Evolutionary conservation across 2,329 filamentous ascomycete genomes (phyloP).

Genomic region (Dactylellina haptotyla): DNA sequence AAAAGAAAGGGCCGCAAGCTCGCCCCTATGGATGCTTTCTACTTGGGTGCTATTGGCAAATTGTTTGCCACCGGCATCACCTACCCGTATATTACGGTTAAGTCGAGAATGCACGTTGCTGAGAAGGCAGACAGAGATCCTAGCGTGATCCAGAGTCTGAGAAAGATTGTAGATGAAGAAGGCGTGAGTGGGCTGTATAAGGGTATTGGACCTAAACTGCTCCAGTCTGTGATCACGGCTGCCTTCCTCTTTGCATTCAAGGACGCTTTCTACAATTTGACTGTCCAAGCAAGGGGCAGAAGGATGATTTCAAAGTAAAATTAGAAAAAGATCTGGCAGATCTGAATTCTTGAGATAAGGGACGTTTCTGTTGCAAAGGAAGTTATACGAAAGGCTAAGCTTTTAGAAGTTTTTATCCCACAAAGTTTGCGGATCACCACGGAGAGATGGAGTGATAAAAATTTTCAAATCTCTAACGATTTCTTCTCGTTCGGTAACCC

Average conservation of each 20-base stretch:
- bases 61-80: constrained; percentile 92
- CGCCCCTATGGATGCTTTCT: constrained; percentile 86
- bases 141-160: constrained; percentile 80
- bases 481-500: neutral
- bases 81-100: constrained; percentile 98
- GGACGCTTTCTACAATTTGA: constrained; percentile 83
- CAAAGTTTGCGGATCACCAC: neutral
- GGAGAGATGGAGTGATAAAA: too few relatives aligned
- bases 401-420: neutral
- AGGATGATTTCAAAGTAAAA: constrained; percentile 40
- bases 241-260: constrained; percentile 98
- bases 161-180: constrained; percentile 83
- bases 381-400: neutral
- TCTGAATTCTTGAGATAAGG: neutral
- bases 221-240: constrained; percentile 94
- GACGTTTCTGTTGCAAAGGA: neutral
- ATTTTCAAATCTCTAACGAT: too few relatives aligned
- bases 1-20: constrained; percentile 73
- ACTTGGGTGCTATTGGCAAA: constrained; percentile 92
- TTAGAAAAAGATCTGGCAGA: neutral
- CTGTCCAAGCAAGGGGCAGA: constrained; percentile 53
- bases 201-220: constrained; percentile 94
- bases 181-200: constrained; percentile 94
- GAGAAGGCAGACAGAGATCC: constrained; percentile 79
- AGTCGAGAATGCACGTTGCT: constrained; percentile 96